Evolutionary conservation across 2,329 filamentous ascomycete genomes (phyloP), one percentile per base, ranked within the genome.

Genomic region (Westerdykella sp.): DNA sequence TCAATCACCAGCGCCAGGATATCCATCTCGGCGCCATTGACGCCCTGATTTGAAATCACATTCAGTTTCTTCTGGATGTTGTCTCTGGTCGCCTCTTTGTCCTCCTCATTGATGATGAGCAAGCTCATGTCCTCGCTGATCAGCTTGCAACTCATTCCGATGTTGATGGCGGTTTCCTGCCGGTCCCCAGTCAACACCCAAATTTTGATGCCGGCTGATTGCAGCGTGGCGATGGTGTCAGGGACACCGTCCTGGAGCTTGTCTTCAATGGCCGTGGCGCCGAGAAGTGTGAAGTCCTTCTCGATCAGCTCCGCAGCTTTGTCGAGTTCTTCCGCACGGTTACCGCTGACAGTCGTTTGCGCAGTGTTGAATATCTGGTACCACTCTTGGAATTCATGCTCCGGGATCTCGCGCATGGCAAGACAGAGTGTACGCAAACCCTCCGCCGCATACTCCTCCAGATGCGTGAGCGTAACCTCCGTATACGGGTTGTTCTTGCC

Each of bases 81-180:
- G 60, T 93, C 85, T 40, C 87, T 78, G 4, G 93, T 97, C 4
- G 81, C 86, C 30, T 77, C 74, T 12, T 88, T 77, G 39, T 73
- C 78, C 56, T 97, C 90, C 63, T 98, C 93, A 60, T 98, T 98
- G 60, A 98, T 79, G 56, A 98, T 96, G 42, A 98, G 73, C 10
- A 98, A 77, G 61, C 93, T 95, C 93, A 98, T 98, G 58, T 98
- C 94, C 69, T 98, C 93, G 54, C 89, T 95, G 47, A 98, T 87
- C 39, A 98, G 78, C 71, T 97, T 97, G 72, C 93, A 98, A 66
- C 89, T 96, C 93, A 98, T 98, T 51, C 94, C 93, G 54, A 98
- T 98, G 67, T 98, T 98, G 78, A 98, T 98, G 44, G 93, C 93
- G 22, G 93, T 98, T 69, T 98, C 93, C 69, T 98, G 94, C 58